phyloP scores from a whole-genome alignment of 2,329 filamentous ascomycete species.

The Pseudocercospora pini-densiflorae region DNA sequence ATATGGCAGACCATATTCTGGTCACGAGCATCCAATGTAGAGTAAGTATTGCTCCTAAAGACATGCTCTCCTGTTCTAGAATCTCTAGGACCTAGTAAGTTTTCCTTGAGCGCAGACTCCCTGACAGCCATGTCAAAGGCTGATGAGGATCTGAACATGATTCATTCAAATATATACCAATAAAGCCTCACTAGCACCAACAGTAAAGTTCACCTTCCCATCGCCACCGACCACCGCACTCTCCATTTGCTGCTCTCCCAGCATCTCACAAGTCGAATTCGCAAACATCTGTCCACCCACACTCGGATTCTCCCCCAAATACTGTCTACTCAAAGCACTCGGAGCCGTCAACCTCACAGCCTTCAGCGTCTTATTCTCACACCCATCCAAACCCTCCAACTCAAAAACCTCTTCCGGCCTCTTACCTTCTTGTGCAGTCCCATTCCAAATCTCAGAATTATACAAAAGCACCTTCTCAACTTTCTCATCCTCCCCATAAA shows the following conservation, averaged over 20 bases:
- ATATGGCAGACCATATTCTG: too few relatives aligned
- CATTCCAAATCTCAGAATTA: constrained; percentile 19
- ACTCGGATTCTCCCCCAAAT: constrained; percentile 4
- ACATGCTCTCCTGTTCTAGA: too few relatives aligned
- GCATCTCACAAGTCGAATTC: constrained; percentile 3
- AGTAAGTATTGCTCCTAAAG: too few relatives aligned
- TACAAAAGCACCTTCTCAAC: constrained; percentile 17
- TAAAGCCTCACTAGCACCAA: constrained; percentile 12
- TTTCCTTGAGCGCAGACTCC: too few relatives aligned
- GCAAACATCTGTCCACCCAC: constrained; percentile 11
- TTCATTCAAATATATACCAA: constrained; percentile 6
- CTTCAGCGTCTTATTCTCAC: neutral
- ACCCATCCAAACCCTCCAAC: neutral
- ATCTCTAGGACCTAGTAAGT: too few relatives aligned
- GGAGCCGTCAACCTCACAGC: constrained; percentile 11
- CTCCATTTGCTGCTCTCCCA: constrained; percentile 1
- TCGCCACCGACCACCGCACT: neutral
- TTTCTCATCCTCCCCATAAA: constrained; percentile 2
- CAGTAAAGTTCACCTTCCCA: constrained; percentile 3
- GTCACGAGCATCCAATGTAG: too few relatives aligned
- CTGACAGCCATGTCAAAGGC: too few relatives aligned
- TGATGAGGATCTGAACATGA: too few relatives aligned
- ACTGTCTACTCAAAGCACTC: constrained; percentile 8
- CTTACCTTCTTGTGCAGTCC: constrained; percentile 8
- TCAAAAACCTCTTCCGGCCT: neutral